Evolutionary conservation across 148 eudicot genomes (phyloP).

Genomic region (Camellia lanceoleosa): DNA sequence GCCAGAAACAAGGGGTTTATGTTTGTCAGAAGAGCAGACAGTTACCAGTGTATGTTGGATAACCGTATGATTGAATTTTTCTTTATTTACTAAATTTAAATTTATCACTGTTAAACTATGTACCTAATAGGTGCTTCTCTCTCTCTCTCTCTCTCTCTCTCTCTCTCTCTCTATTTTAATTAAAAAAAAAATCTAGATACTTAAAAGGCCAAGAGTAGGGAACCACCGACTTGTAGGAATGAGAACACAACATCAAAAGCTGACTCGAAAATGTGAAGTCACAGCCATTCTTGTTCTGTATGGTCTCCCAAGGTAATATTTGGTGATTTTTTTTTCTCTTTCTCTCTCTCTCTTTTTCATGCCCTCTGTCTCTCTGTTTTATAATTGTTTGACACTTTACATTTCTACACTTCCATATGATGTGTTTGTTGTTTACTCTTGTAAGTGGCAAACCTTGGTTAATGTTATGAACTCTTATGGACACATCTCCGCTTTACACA

Average conservation of each 20-base stretch:
- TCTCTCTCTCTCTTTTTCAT: not conserved
- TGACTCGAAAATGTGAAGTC: slow-evolving; percentile 85
- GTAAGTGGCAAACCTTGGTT: not conserved
- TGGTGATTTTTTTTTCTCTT: not conserved
- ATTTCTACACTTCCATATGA: not conserved
- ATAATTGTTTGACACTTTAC: not conserved
- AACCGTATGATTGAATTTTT: not conserved
- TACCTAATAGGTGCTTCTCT: not conserved
- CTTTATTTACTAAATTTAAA: not conserved
- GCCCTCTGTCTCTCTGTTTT: not conserved
- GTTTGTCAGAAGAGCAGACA: slow-evolving; percentile 99
- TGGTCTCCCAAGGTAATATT: slow-evolving; percentile 87
- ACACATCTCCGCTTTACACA: slow-evolving; percentile 28
- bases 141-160: no score
- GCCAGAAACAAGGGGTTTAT: slow-evolving; percentile 98
- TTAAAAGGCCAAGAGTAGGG: slow-evolving; percentile 74
- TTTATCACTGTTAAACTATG: not conserved
- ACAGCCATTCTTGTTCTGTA: slow-evolving; percentile 96
- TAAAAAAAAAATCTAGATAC: slow-evolving; percentile 48
- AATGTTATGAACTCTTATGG: not conserved
- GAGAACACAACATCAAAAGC: slow-evolving; percentile 85
- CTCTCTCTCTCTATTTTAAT: no score
- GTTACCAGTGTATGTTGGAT: slow-evolving; percentile 68
- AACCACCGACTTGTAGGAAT: slow-evolving; percentile 79
- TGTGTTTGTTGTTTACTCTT: not conserved